A percentile compares a stretch with the other conserved stretches of the same genome.
phyloP scores from a whole-genome alignment of 306 rosid genomes.

The Crataegus laevigata region DNA sequence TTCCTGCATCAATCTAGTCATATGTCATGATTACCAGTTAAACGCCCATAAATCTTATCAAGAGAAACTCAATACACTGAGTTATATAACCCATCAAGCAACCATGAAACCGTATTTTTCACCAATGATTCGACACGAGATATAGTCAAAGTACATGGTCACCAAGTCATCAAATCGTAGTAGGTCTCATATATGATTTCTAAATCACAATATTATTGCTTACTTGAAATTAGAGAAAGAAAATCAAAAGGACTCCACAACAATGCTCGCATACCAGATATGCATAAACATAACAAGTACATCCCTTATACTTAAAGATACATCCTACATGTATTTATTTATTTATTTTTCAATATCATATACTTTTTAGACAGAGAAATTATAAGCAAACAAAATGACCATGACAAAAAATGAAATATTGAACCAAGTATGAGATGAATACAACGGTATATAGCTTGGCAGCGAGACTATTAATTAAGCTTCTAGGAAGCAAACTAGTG shows the following conservation, averaged over 20 bases:
- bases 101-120: background rate
- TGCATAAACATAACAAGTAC: background rate
- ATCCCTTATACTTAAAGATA: background rate
- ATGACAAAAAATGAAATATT: background rate
- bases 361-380: background rate
- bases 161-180: too few species aligned
- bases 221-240: too few species aligned
- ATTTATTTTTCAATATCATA: background rate
- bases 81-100: background rate
- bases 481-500: background rate
- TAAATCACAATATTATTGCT: background rate
- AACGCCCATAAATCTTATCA: background rate
- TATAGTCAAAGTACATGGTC: too few species aligned
- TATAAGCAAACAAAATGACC: background rate
- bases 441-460: background rate
- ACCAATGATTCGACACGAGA: background rate
- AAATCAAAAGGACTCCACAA: too few species aligned
- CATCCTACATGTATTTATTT: background rate
- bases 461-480: background rate
- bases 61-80: background rate
- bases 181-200: background rate
- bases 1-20: background rate
- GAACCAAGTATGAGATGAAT: background rate
- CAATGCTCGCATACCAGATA: too few species aligned
- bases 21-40: background rate